These are phyloP conservation scores for Curvularia lunata DNA, from an alignment of 2,329 filamentous ascomycete species.

Conservation along the genomic window DNA sequence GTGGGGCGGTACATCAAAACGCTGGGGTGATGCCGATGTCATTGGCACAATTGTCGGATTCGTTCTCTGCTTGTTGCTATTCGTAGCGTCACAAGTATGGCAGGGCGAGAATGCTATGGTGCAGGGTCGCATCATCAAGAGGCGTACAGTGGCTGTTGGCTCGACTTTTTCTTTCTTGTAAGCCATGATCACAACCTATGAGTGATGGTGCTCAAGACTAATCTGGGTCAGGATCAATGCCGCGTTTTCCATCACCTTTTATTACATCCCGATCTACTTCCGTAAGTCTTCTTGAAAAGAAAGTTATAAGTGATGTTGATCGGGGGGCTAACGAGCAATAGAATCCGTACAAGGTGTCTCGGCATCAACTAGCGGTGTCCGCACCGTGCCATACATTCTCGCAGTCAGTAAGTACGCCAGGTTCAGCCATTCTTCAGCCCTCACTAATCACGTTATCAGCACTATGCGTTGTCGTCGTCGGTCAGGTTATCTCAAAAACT, in stretches of 20 bases:
- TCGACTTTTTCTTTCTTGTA: conserved; percentile 48
- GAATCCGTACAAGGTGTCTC: conserved; percentile 28
- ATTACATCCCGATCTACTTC: conserved; percentile 60
- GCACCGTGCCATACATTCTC: conserved; percentile 53
- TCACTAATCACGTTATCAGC: not conserved
- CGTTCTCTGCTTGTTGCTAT: conserved; percentile 44
- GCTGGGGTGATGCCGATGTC: conserved; percentile 47
- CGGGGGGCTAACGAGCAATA: not conserved
- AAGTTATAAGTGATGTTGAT: not conserved
- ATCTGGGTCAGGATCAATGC: conserved; percentile 11
- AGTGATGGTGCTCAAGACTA: not conserved
- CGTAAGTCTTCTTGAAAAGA: conserved; percentile 45
- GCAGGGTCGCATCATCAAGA: conserved; percentile 47
- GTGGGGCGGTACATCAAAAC: conserved; percentile 48
- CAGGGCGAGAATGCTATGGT: conserved; percentile 53
- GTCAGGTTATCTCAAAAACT: conserved; percentile 23
- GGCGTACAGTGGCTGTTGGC: conserved; percentile 46
- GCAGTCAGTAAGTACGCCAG: conserved; percentile 19
- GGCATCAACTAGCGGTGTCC: conserved; percentile 50
- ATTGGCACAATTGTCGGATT: conserved; percentile 57
- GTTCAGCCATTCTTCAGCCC: not conserved
- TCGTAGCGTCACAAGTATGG: conserved; percentile 47
- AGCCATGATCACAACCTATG: not conserved
- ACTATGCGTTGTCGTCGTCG: conserved; percentile 10
- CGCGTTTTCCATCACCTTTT: conserved; percentile 49